Evolutionary conservation across 495 filamentous ascomycete species (phyloP).

Genomic region (Lasiosphaeriaceae sp.): DNA sequence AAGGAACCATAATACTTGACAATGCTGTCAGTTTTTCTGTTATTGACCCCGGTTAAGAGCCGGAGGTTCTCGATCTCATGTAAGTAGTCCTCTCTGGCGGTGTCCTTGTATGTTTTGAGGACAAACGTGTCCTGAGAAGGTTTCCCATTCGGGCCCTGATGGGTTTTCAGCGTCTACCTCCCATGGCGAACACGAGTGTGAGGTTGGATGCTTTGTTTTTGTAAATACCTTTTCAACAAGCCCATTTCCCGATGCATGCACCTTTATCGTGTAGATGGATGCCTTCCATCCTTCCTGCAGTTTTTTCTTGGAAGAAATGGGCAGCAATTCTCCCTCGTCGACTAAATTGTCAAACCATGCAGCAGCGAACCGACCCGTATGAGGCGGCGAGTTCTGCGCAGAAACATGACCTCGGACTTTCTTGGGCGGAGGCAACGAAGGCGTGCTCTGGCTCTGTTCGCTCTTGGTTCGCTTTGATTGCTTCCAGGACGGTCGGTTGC

Average conservation of each 20-base stretch:
- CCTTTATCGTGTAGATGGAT: neutral
- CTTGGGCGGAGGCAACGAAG: neutral
- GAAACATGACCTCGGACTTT: neutral
- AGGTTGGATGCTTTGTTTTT: neutral
- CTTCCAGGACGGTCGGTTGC: neutral
- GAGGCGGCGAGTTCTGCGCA: neutral
- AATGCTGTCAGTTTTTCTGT: neutral
- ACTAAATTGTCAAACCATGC: neutral
- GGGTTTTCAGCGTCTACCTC: neutral
- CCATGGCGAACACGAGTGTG: neutral
- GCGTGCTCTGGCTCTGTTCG: neutral
- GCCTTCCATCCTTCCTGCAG: neutral
- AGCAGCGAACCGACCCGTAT: neutral
- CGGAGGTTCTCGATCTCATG: neutral
- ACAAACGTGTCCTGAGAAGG: neutral
- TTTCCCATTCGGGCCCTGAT: neutral
- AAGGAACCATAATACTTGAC: neutral
- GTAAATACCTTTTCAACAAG: neutral
- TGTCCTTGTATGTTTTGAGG: neutral
- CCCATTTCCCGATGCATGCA: neutral
- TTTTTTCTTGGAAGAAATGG: neutral
- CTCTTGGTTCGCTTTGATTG: neutral
- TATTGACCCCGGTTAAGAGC: neutral
- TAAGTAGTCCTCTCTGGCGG: neutral
- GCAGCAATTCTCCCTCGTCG: neutral